Evolutionary conservation across 805 yeast genomes (phyloP).

Genomic region (Henningerozyma blattae): DNA sequence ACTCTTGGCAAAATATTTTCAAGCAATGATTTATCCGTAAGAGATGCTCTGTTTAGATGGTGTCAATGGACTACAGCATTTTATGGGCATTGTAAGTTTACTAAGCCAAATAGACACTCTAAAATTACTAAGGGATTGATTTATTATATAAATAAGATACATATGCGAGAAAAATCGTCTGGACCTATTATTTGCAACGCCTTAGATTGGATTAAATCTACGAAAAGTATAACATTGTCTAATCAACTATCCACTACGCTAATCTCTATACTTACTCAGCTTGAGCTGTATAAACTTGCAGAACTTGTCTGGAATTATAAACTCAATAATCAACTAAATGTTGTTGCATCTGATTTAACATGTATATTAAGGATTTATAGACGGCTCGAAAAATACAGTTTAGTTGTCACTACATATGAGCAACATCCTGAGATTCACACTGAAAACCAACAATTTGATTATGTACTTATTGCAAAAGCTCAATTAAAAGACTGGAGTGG

Average conservation of each 20-base stretch:
- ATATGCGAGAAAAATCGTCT: neutral
- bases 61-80: constrained; percentile 12
- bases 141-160: constrained; percentile 7
- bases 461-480: constrained; percentile 36
- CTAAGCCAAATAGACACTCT: constrained; percentile 11
- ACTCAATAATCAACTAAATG: constrained; percentile 7
- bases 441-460: constrained; percentile 34
- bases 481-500: constrained; percentile 38
- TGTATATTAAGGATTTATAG: constrained; percentile 15
- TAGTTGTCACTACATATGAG: constrained; percentile 27
- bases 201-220: constrained; percentile 3
- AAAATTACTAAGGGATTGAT: constrained; percentile 10
- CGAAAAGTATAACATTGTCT: constrained; percentile 12
- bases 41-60: constrained; percentile 13
- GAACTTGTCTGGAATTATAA: constrained; percentile 26
- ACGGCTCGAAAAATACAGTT: constrained; percentile 9
- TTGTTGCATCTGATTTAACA: constrained; percentile 13
- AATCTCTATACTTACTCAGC: constrained; percentile 10
- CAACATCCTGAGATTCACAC: constrained; percentile 30
- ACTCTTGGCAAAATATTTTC: too few species aligned
- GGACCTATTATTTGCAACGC: neutral
- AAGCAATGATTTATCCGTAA: constrained; percentile 1
- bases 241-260: constrained; percentile 21
- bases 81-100: constrained; percentile 19
- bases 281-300: constrained; percentile 6